Percentiles rank a stretch among this genome's conserved stretches.
phyloP scores from a whole-genome alignment of 768 basidiomycete genomes.

The Kwoniella europaea region DNA sequence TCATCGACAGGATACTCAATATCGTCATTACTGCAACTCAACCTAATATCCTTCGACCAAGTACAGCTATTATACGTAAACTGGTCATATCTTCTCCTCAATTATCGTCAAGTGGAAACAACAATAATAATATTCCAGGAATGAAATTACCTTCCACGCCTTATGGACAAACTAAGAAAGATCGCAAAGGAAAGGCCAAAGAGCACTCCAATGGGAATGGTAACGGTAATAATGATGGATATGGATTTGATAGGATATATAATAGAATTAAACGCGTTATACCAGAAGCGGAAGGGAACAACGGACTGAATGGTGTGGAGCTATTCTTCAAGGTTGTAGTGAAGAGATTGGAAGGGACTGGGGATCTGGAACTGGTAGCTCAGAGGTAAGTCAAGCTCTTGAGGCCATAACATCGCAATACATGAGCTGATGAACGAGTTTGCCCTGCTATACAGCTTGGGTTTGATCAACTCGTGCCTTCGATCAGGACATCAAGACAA shows the following conservation, averaged over 20 bases:
- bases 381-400: conserved; percentile 38
- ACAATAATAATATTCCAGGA: conserved; percentile 12
- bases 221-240: conserved; percentile 16
- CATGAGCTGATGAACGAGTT: background rate
- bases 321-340: conserved; percentile 36
- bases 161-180: conserved; percentile 18
- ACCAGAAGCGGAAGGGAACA: conserved; percentile 4
- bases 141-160: conserved; percentile 27
- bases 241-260: conserved; percentile 44
- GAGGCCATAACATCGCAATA: background rate
- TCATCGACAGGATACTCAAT: conserved; percentile 38
- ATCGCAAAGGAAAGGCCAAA: conserved; percentile 33
- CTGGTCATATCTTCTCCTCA: conserved; percentile 46
- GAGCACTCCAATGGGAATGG: background rate
- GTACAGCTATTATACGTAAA: conserved; percentile 49
- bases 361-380: conserved; percentile 48
- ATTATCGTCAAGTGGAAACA: background rate
- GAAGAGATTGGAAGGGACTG: conserved; percentile 43
- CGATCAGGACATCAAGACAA: conserved; percentile 36
- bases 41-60: conserved; percentile 50
- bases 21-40: conserved; percentile 36
- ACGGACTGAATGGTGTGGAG: conserved; percentile 21
- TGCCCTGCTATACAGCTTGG: conserved; percentile 28
- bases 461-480: conserved; percentile 42
- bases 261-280: conserved; percentile 26